Percentiles rank a stretch among this genome's conserved stretches.
Evolutionary conservation across 23 red algal species (phyloP).

Genomic region (Gracilaria domingensis): DNA sequence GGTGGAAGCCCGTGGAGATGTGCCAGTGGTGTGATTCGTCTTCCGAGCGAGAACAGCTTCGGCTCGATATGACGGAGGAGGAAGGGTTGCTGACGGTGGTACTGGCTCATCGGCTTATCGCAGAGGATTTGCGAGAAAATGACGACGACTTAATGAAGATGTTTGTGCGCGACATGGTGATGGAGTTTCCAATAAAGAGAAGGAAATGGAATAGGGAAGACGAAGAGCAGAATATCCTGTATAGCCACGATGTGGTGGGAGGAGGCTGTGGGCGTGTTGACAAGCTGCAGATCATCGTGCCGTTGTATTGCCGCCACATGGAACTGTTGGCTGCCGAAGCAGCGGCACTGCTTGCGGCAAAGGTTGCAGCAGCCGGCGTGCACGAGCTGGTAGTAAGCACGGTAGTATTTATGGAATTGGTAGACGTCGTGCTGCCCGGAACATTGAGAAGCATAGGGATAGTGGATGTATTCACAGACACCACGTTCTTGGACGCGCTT

Average conservation of each 20-base stretch:
- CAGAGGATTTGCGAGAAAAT: background rate
- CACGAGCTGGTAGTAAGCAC: background rate
- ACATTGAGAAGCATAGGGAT: background rate
- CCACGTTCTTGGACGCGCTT: background rate
- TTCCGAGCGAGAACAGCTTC: background rate
- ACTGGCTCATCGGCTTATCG: background rate
- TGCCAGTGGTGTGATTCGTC: too few relatives aligned
- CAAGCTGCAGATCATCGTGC: background rate
- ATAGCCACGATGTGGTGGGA: background rate
- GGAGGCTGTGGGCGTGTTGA: background rate
- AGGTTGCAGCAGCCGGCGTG: background rate
- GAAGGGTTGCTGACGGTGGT: background rate
- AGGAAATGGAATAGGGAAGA: background rate
- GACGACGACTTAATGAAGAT: background rate
- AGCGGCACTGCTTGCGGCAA: background rate
- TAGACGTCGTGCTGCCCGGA: background rate
- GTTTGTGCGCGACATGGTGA: constrained; percentile 1
- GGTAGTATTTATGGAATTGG: background rate
- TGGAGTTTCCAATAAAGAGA: background rate
- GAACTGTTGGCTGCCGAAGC: background rate
- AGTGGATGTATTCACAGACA: background rate
- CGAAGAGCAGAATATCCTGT: background rate
- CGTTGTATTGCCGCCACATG: background rate
- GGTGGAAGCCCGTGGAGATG: background rate
- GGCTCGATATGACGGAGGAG: background rate